phyloP scores from a whole-genome alignment of 768 basidiomycete genomes.

The Termitomyces sp. region DNA sequence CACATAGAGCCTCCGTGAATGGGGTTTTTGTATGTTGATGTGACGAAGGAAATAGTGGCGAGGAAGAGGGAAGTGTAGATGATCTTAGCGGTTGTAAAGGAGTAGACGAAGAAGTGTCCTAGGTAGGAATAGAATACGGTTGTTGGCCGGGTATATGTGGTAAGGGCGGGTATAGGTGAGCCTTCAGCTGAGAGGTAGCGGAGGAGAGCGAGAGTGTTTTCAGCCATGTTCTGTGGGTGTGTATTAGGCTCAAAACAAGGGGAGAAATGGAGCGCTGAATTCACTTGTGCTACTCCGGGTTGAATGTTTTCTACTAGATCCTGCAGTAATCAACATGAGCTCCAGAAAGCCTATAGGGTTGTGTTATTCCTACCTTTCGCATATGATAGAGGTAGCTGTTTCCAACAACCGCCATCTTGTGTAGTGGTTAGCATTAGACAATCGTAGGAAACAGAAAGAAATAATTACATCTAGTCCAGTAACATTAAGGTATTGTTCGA shows the following conservation, averaged over 20 bases:
- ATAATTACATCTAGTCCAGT: constrained; percentile 76
- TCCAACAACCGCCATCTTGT: constrained; percentile 85
- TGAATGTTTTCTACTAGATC: constrained; percentile 84
- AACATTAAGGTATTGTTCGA: constrained; percentile 83
- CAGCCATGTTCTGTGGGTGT: constrained; percentile 75
- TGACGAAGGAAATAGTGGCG: constrained; percentile 39
- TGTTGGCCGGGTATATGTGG: constrained; percentile 44
- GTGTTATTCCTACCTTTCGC: constrained; percentile 55
- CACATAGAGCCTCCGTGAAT: constrained; percentile 29
- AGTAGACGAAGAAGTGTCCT: constrained; percentile 67
- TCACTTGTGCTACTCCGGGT: constrained; percentile 66
- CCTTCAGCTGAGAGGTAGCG: constrained; percentile 62
- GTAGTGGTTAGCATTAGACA: not conserved
- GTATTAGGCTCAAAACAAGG: not conserved
- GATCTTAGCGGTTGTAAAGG: constrained; percentile 63
- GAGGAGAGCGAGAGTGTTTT: constrained; percentile 78
- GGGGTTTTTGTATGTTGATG: constrained; percentile 27
- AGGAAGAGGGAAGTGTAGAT: constrained; percentile 51
- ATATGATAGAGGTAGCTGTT: constrained; percentile 95
- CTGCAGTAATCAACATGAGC: constrained; percentile 21
- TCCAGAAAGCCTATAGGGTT: not conserved
- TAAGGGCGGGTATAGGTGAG: constrained; percentile 66
- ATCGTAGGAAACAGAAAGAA: constrained; percentile 19
- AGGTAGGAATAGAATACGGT: constrained; percentile 78
- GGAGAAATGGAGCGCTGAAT: not conserved